A percentile compares a stretch with the other conserved stretches of the same genome.
These are phyloP conservation scores for Clitopilus hobsonii DNA, from an alignment of 768 basidiomycete genomes.

Conservation along the genomic window DNA sequence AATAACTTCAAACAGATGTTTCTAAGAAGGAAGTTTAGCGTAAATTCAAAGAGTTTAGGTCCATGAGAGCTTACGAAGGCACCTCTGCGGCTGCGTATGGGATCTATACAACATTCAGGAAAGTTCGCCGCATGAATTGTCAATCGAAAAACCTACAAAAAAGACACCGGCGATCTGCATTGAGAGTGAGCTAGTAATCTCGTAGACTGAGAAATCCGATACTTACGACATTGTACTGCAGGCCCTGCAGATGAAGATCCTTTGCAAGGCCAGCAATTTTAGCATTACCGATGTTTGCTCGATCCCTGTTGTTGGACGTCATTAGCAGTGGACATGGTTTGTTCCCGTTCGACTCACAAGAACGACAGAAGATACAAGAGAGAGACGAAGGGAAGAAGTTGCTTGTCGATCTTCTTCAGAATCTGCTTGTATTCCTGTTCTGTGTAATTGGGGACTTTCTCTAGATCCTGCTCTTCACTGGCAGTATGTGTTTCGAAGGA, in stretches of 20 bases:
- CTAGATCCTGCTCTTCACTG: constrained; percentile 2
- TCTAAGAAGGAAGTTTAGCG: constrained; percentile 8
- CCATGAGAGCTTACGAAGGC: constrained; percentile 26
- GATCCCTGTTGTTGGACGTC: constrained; percentile 23
- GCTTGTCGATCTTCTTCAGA: constrained; percentile 38
- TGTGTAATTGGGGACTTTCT: constrained; percentile 4
- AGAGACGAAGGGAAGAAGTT: constrained; percentile 40
- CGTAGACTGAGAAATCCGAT: background rate
- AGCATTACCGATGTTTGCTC: constrained; percentile 32
- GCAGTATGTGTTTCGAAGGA: constrained; percentile 8
- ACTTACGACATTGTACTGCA: constrained; percentile 31
- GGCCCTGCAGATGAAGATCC: constrained; percentile 23
- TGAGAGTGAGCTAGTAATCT: background rate
- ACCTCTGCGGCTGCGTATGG: constrained; percentile 30
- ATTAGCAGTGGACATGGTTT: background rate
- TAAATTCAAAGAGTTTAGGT: too few species aligned
- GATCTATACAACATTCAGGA: constrained; percentile 13
- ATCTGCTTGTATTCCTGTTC: constrained; percentile 21
- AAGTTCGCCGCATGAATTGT: background rate
- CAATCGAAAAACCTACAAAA: constrained; percentile 23
- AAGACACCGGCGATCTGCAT: constrained; percentile 28
- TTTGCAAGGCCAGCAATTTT: constrained; percentile 27
- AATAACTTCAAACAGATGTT: constrained; percentile 28
- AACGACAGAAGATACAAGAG: constrained; percentile 42
- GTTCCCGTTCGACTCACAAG: constrained; percentile 26